A percentile compares a stretch with the other conserved stretches of the same genome.
Evolutionary conservation across 1,139 yeast species (phyloP).

Genomic region (Nakaseomyces uthaithaninus): DNA sequence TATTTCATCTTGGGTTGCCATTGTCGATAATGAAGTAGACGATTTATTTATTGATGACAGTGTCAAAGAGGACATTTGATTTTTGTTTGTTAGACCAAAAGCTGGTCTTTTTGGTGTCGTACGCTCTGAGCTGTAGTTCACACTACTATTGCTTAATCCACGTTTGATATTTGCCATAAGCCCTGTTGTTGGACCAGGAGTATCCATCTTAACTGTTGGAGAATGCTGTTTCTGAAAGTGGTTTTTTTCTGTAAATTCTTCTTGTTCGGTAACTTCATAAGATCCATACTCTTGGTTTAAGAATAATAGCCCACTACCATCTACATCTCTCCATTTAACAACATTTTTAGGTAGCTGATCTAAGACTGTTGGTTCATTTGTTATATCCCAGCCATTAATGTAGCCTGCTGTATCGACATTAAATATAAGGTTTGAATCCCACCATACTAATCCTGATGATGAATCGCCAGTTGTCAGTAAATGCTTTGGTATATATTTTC

Average conservation of each 20-base stretch:
- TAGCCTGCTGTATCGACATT: conserved; percentile 29
- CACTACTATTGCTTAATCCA: conserved; percentile 8
- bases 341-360: conserved; percentile 26
- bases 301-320: conserved; percentile 31
- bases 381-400: conserved; percentile 30
- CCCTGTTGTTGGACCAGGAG: not conserved
- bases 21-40: conserved; percentile 11
- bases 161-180: conserved; percentile 8
- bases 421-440: conserved; percentile 28
- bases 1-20: conserved; percentile 13
- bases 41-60: conserved; percentile 8
- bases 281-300: conserved; percentile 25
- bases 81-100: not conserved
- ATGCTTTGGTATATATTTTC: conserved; percentile 71
- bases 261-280: conserved; percentile 14
- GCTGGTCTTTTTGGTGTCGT: not conserved
- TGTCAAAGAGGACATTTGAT: conserved; percentile 1
- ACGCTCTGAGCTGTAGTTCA: conserved; percentile 7
- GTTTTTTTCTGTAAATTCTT: not conserved
- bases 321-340: conserved; percentile 32
- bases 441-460: conserved; percentile 32
- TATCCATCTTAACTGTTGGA: conserved; percentile 1
- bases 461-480: conserved; percentile 32
- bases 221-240: conserved; percentile 3
- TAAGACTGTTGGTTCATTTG: conserved; percentile 27